Conservation (phyloP, 768 basidiomycete genomes). For the Lactarius psammicola region DNA sequence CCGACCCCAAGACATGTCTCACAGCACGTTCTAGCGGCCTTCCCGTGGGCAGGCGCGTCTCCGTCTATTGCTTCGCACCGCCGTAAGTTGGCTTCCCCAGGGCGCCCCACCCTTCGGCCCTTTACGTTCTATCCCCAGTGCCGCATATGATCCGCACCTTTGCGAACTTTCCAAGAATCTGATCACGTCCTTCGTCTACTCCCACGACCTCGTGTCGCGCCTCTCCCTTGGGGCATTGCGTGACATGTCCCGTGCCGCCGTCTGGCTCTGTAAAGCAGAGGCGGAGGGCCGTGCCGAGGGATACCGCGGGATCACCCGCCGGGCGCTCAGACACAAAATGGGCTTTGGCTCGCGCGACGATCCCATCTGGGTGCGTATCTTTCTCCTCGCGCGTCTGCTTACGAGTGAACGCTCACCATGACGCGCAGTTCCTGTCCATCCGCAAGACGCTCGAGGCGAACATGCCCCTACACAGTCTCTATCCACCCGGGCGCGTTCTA, state of each 20-base stretch:
- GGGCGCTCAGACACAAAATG: conserved; percentile 62
- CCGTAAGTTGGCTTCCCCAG: conserved; percentile 49
- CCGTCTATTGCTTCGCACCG: conserved; percentile 77
- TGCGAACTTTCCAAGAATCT: conserved; percentile 58
- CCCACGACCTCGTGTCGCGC: conserved; percentile 77
- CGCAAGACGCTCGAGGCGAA: conserved; percentile 85
- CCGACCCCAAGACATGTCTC: conserved; percentile 73
- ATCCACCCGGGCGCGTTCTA: conserved; percentile 72
- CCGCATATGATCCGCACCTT: conserved; percentile 60
- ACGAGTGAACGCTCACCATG: neutral
- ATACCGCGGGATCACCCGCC: conserved; percentile 41
- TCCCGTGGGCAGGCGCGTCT: conserved; percentile 61
- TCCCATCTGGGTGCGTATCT: conserved; percentile 31
- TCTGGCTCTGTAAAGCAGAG: conserved; percentile 79
- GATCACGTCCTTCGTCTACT: conserved; percentile 77
- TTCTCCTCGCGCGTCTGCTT: neutral
- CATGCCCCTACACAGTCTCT: conserved; percentile 69
- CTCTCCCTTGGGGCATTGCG: conserved; percentile 75
- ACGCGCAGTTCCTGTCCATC: conserved; percentile 64
- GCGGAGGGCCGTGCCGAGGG: conserved; percentile 41
- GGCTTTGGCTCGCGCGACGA: conserved; percentile 57
- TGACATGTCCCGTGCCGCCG: conserved; percentile 69
- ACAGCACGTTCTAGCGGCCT: conserved; percentile 67
- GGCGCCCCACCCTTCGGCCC: neutral
- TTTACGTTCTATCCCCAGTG: conserved; percentile 40